A percentile compares a stretch with the other conserved stretches of the same genome.
phyloP scores from a whole-genome alignment of 2,329 filamentous ascomycete species.

The Myriosclerotinia curreyana region DNA sequence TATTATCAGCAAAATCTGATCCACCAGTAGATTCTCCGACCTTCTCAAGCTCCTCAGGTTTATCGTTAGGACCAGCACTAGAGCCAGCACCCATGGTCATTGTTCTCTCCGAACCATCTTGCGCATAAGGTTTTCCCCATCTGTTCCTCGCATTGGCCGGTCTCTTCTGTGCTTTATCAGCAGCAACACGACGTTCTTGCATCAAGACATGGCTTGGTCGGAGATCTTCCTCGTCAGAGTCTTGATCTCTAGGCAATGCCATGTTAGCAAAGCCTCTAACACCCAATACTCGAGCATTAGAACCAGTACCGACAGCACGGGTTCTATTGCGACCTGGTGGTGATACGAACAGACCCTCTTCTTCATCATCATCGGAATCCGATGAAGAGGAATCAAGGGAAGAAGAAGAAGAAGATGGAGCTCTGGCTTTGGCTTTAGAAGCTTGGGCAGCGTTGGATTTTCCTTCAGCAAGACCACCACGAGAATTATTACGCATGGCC shows the following conservation, averaged over 20 bases:
- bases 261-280: slow-evolving; percentile 12
- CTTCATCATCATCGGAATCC: neutral
- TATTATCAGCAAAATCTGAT: neutral
- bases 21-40: neutral
- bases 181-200: neutral
- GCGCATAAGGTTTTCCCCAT: neutral
- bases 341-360: neutral
- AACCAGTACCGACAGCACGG: too few relatives aligned
- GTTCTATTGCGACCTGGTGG: neutral
- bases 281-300: neutral
- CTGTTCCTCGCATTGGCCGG: neutral
- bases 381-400: neutral
- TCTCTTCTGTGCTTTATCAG: neutral
- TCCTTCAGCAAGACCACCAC: neutral
- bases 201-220: slow-evolving; percentile 4
- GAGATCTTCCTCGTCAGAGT: slow-evolving; percentile 5
- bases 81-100: neutral
- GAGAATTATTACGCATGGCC: too few relatives aligned
- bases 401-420: neutral
- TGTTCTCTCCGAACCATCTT: neutral
- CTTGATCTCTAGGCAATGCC: slow-evolving; percentile 9
- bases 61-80: neutral
- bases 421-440: neutral
- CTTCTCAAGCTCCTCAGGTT: neutral
- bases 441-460: too few relatives aligned